These are phyloP conservation scores for Plasmodium vivax DNA, from an alignment of 169 alveolate species.

Conservation along the genomic window DNA sequence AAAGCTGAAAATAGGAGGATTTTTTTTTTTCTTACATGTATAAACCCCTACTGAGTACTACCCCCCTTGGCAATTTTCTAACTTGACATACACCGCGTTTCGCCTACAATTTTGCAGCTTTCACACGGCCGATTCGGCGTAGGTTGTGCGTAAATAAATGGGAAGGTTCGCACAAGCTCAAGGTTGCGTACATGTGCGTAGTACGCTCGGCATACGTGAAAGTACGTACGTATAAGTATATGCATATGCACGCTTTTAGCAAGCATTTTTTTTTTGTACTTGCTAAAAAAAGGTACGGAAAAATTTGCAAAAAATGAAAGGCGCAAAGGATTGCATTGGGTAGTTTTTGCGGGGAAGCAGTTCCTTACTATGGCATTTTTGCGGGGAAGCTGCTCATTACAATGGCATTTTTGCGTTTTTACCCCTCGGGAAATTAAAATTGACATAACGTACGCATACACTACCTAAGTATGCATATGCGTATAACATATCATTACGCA, in stretches of 20 bases:
- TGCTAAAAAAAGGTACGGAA: not conserved
- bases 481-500: not conserved
- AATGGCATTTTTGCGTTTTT: not conserved
- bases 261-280: not conserved
- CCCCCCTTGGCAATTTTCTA: not conserved
- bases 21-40: not conserved
- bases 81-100: not conserved
- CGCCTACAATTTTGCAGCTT: not conserved
- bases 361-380: not conserved
- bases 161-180: not conserved
- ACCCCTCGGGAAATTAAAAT: constrained; percentile 5
- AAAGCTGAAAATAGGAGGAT: no score
- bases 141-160: not conserved
- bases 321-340: not conserved
- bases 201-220: not conserved
- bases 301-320: not conserved
- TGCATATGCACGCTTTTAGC: not conserved
- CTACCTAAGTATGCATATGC: not conserved
- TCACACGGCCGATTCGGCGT: not conserved
- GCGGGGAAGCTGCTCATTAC: not conserved
- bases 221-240: not conserved
- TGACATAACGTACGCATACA: not conserved
- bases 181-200: not conserved
- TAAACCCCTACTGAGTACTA: not conserved
- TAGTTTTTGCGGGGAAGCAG: not conserved